Evolutionary conservation across 805 yeast genomes (phyloP), one percentile per base, ranked within the genome.

Genomic region (Ogataea nakhonphanomensis): DNA sequence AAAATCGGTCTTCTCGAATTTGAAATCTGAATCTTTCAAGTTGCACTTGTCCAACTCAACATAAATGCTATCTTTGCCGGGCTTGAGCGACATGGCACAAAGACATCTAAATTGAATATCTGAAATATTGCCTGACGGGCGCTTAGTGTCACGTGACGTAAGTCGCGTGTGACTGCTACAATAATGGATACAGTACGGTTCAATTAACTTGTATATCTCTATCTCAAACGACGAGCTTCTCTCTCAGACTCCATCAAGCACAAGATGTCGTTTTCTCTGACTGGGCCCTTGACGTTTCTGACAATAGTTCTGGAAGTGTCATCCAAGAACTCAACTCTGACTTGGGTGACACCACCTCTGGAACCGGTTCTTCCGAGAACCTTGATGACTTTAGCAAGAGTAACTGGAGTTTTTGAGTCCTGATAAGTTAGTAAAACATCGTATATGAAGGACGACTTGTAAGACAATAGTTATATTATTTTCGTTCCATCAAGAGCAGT

Each of bases 291-390:
- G 73, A 87, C 96, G 83, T 87, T 87, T 82, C 96, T 86, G 79
- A 87, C 95, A 65, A 87, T 87, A 67, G 93, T 84, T 81, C 96
- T 85, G 74, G 93, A 78, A 67, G 90, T 78, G 72, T 88, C 96
- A 67, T 88, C 96, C 70, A 87, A 78, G 83, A 87, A 88, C 76
- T 87, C 95, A 67, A 87, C 96, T 75, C 96, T 87, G 75, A 88
- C 96, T 76, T 87, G 96, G 76, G 95, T 87, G 74, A 87, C 96
- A 81, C 96, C 96, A 85, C 98, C 98, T 79, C 98, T 91, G 73
- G 99, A 91, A 73, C 99, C 99, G 84, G 99, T 91, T 79, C 99
- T 91, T 74, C 98, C 98, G 76, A 91, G 82, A 73, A 91, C 98
- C 81, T 91, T 93, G 77, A 88, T 88, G 70, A 91, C 99, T 82